Evolutionary conservation across 805 yeast genomes (phyloP), one percentile per base, ranked within the genome.

Genomic region (Monosporozyma yasuniensis): DNA sequence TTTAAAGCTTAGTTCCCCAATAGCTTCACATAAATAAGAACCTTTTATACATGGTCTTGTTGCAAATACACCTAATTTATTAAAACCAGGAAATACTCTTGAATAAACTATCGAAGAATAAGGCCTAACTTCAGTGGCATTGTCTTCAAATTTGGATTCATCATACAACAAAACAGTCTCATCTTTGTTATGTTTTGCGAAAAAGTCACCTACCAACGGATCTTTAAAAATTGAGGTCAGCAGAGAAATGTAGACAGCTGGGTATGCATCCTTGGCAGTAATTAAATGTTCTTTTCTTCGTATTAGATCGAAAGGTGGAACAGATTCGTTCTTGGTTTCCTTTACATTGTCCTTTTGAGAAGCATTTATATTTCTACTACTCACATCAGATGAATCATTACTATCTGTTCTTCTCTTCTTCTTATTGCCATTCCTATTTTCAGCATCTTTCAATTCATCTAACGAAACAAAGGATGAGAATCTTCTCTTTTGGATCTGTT

Each of bases 1-100:
- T 54, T 79, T 81, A 47, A 78, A 71, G 53, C 81, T 82, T 1
- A 90, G 63, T 55, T 86, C 90, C 3, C 98, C 98, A 7, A 81
- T 63, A 49, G 80, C 73, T 60, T 87, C 90, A 27, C 75, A 70
- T 3, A 88, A 65, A 2, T 78, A 70, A 1, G 78, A 73, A 19
- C 75, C 78, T 42, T 71, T 66, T 0, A 75, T 71, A 21, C 84
- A 66, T 4, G 53, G 32, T 22, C 65, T 61, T 5, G 65, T 66
- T 1, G 75, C 54, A 52, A 78, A 83, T 10, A 89, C 69, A 0
- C 93, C 90, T 47, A 84, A 63, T 54, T 79, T 81, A 2, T 87
- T 74, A 41, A 87, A 76, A 0, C 96, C 96, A 28, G 87, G 75
- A 38, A 87, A 76, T 0, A 91, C 90, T 47, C 65, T 69, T 50